Evolutionary conservation across 2,329 filamentous ascomycete genomes (phyloP).

Genomic region (Fonsecaea pugnacius): DNA sequence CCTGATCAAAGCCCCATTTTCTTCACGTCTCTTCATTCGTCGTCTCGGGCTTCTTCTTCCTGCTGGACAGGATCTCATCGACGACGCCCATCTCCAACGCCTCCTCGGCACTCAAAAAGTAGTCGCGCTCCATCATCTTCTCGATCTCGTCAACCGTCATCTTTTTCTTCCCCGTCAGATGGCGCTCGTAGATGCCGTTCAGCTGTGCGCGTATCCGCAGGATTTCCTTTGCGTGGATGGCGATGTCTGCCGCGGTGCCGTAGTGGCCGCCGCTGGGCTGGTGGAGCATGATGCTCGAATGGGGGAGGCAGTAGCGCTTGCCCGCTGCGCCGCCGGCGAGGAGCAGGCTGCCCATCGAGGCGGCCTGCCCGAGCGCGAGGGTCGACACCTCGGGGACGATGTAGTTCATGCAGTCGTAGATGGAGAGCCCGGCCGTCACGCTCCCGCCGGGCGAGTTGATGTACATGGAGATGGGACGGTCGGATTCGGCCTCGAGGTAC

Average conservation of each 20-base stretch:
- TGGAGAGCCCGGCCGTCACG: slow-evolving; percentile 83
- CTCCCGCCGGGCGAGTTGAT: slow-evolving; percentile 96
- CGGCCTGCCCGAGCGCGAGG: slow-evolving; percentile 91
- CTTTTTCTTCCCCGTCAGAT: slow-evolving; percentile 67
- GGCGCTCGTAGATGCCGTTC: slow-evolving; percentile 85
- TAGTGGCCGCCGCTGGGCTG: slow-evolving; percentile 80
- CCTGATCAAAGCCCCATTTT: neutral
- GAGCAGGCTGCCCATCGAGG: slow-evolving; percentile 90
- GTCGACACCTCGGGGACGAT: slow-evolving; percentile 91
- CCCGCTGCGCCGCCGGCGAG: slow-evolving; percentile 83
- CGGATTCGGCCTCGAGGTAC: slow-evolving; percentile 90
- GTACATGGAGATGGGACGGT: slow-evolving; percentile 93
- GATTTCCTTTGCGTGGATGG: slow-evolving; percentile 98
- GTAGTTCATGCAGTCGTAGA: slow-evolving; percentile 99
- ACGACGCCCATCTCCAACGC: slow-evolving; percentile 88
- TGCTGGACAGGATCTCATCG: slow-evolving; percentile 78
- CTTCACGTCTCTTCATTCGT: slow-evolving; percentile 12
- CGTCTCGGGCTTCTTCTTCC: slow-evolving; percentile 35
- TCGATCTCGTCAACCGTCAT: slow-evolving; percentile 71
- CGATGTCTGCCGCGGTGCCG: slow-evolving; percentile 76
- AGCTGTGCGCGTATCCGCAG: slow-evolving; percentile 80
- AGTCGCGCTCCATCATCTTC: slow-evolving; percentile 94
- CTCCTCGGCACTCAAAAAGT: slow-evolving; percentile 87
- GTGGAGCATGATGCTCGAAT: slow-evolving; percentile 93
- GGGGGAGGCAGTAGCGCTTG: slow-evolving; percentile 86